A percentile compares a stretch with the other conserved stretches of the same genome.
phyloP scores from a whole-genome alignment of 1,139 yeast species.

The Geotrichum candidum region DNA sequence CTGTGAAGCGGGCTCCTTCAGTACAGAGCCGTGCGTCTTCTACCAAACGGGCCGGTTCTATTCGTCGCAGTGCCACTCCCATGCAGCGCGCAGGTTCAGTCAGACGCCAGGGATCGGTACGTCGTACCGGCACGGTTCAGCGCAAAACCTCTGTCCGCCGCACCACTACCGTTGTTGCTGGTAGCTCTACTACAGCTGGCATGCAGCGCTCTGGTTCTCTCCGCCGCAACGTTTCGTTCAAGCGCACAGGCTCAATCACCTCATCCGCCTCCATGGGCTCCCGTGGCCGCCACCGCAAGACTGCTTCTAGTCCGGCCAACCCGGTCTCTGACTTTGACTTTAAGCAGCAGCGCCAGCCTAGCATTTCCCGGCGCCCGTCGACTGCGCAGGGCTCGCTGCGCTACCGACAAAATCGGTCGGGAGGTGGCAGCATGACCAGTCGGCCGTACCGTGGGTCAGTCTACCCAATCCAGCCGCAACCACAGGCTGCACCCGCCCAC shows the following conservation, averaged over 20 bases:
- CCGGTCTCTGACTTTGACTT: conserved; percentile 6
- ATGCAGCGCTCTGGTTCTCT: background rate
- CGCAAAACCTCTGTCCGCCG: conserved; percentile 2
- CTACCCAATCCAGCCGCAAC: conserved; percentile 16
- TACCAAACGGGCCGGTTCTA: background rate
- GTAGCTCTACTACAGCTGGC: background rate
- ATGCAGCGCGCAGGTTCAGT: background rate
- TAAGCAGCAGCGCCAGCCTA: background rate
- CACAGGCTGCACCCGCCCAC: conserved; percentile 9
- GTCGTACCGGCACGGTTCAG: background rate
- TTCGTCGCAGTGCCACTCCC: background rate
- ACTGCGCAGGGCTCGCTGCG: background rate
- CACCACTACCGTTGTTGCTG: background rate
- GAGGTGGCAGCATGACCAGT: conserved; percentile 12
- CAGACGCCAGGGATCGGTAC: background rate
- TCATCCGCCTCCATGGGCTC: background rate
- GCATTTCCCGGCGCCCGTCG: background rate
- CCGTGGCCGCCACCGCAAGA: background rate
- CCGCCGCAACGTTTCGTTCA: background rate
- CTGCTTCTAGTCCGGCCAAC: conserved; percentile 2
- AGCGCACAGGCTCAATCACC: conserved; percentile 1
- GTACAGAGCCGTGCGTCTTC: background rate
- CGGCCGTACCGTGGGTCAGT: conserved; percentile 14
- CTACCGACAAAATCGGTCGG: background rate
- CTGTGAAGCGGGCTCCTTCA: background rate